Conservation (phyloP, 306 rosid genomes). For the Mimosa bimucronata region DNA sequence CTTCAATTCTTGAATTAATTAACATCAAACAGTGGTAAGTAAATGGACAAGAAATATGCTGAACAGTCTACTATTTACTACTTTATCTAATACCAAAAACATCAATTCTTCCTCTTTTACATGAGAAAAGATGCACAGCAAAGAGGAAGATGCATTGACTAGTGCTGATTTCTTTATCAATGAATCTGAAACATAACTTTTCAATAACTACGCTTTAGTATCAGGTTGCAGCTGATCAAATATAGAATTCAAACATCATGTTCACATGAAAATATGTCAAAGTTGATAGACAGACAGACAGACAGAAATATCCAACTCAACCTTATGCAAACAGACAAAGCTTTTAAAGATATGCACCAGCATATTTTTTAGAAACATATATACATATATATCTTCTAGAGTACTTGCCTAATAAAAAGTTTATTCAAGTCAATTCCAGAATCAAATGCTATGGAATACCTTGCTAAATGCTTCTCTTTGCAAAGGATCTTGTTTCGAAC, state of each 20-base stretch:
- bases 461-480: conserved; percentile 67
- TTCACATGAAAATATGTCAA: conserved; percentile 23
- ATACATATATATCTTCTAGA: background rate
- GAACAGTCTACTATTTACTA: background rate
- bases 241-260: conserved; percentile 25
- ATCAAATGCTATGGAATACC: conserved; percentile 53
- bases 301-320: background rate
- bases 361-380: background rate
- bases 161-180: background rate
- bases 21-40: conserved; percentile 17
- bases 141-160: background rate
- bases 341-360: background rate
- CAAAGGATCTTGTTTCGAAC: conserved; percentile 72
- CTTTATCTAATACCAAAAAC: conserved; percentile 7
- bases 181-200: conserved; percentile 6
- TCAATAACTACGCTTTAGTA: conserved; percentile 11
- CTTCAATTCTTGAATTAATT: background rate
- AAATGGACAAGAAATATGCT: background rate
- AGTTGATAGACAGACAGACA: conserved; percentile 9
- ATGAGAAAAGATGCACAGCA: conserved; percentile 14
- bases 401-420: background rate
- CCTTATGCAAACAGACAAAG: conserved; percentile 5
- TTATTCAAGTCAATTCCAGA: conserved; percentile 11
- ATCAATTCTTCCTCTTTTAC: conserved; percentile 1
- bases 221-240: conserved; percentile 19